Percentiles rank a stretch among this genome's conserved stretches.
These are phyloP conservation scores for Camellia oleifera DNA, from an alignment of 179 eudicot genomes.

Conservation along the genomic window DNA sequence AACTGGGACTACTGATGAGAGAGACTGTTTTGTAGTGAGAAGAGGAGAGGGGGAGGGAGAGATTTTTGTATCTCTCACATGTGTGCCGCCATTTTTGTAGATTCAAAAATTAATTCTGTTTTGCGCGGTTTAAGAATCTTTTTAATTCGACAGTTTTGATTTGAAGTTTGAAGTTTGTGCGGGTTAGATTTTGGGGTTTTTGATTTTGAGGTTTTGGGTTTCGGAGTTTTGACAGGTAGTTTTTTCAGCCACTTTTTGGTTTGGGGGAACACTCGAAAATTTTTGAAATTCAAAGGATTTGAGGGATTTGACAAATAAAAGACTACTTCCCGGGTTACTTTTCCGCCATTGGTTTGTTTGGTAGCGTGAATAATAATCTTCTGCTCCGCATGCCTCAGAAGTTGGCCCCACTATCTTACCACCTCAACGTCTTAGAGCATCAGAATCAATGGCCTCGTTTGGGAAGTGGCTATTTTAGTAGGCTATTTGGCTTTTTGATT, in stretches of 20 bases:
- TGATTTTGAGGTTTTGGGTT: not conserved
- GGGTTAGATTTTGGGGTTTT: not conserved
- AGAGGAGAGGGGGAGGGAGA: not conserved
- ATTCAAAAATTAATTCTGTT: not conserved
- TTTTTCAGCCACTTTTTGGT: too few species aligned
- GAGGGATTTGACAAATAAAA: not conserved
- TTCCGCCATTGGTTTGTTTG: not conserved
- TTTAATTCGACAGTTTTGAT: too few species aligned
- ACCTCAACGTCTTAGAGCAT: too few species aligned
- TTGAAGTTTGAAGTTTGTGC: too few species aligned
- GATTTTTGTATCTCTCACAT: not conserved
- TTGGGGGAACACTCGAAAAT: not conserved
- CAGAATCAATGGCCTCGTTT: too few species aligned
- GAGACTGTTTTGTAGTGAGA: not conserved
- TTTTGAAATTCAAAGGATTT: not conserved
- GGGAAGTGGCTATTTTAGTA: too few species aligned
- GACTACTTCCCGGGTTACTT: not conserved
- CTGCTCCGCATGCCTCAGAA: too few species aligned
- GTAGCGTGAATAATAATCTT: too few species aligned
- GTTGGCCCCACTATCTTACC: too few species aligned
- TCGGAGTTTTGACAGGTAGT: not conserved
- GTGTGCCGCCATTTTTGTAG: conserved; percentile 14
- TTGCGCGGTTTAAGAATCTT: conserved; percentile 6
- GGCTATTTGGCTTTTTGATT: too few species aligned
- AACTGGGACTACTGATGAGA: conserved; percentile 33